These are phyloP conservation scores for Xylaria sp. DNA, from an alignment of 2,329 filamentous ascomycete species.

Conservation along the genomic window DNA sequence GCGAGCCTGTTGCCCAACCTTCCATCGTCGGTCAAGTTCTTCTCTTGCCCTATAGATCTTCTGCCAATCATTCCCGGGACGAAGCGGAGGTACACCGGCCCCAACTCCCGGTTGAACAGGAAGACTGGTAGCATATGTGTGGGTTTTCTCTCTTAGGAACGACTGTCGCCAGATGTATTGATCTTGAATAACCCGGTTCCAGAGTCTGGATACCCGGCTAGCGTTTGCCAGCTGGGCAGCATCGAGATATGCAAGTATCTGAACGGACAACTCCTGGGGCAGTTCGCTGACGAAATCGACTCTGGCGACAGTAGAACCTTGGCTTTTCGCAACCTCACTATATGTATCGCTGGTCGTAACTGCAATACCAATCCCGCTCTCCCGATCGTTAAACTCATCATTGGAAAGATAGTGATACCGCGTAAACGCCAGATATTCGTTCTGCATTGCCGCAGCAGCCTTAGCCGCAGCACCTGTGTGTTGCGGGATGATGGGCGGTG, in stretches of 20 bases:
- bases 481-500: conserved; percentile 65
- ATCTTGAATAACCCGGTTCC: conserved; percentile 55
- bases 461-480: conserved; percentile 67
- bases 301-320: conserved; percentile 48
- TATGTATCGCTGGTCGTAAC: conserved; percentile 52
- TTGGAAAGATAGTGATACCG: conserved; percentile 49
- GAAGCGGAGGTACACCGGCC: conserved; percentile 59
- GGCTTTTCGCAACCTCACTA: conserved; percentile 41
- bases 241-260: conserved; percentile 63
- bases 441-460: conserved; percentile 64
- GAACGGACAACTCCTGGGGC: conserved; percentile 63
- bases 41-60: conserved; percentile 80
- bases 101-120: conserved; percentile 60
- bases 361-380: conserved; percentile 69
- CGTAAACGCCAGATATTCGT: conserved; percentile 51
- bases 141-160: conserved; percentile 65
- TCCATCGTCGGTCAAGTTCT: conserved; percentile 80
- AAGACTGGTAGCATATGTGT: conserved; percentile 63
- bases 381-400: conserved; percentile 62
- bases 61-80: conserved; percentile 79
- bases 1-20: conserved; percentile 70
- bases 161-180: conserved; percentile 69
- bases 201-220: conserved; percentile 56
- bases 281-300: conserved; percentile 64
- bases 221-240: conserved; percentile 56